Conservation (phyloP, 2,329 filamentous ascomycete genomes). For the Diplocarpon mali region DNA sequence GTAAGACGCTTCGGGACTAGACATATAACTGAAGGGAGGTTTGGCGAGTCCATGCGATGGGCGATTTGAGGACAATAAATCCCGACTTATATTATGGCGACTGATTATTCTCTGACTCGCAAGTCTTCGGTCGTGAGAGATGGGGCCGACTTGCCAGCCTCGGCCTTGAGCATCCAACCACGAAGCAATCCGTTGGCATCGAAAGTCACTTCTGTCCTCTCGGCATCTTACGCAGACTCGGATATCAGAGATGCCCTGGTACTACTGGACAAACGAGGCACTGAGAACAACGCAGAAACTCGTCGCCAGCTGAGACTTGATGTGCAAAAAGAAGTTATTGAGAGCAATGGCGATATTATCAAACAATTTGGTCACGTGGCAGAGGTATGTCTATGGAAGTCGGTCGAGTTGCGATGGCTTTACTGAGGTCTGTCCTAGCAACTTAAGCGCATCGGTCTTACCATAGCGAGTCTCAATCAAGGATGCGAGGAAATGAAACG, state of each 20-base stretch:
- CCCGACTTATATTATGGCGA: slow-evolving; percentile 12
- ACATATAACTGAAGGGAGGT: background rate
- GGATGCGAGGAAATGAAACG: slow-evolving; percentile 71
- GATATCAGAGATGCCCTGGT: slow-evolving; percentile 80
- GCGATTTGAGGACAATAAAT: background rate
- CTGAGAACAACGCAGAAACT: slow-evolving; percentile 66
- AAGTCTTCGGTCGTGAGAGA: slow-evolving; percentile 20
- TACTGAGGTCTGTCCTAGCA: slow-evolving; percentile 45
- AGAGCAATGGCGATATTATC: slow-evolving; percentile 83
- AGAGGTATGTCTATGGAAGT: slow-evolving; percentile 44
- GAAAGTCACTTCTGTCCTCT: slow-evolving; percentile 76
- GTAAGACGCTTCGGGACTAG: slow-evolving; percentile 5
- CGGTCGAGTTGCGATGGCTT: background rate
- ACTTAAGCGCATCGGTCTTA: slow-evolving; percentile 71
- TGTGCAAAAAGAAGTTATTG: slow-evolving; percentile 83
- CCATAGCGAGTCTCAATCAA: slow-evolving; percentile 66
- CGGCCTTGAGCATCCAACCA: slow-evolving; percentile 20
- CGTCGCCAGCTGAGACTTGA: slow-evolving; percentile 71
- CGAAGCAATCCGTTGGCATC: slow-evolving; percentile 56
- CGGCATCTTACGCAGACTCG: slow-evolving; percentile 82
- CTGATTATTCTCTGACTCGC: slow-evolving; percentile 20
- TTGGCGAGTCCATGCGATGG: background rate
- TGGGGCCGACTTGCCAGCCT: slow-evolving; percentile 16
- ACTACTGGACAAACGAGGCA: slow-evolving; percentile 60
- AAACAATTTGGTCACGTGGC: slow-evolving; percentile 81